Percentiles rank a stretch among this genome's conserved stretches.
phyloP scores from a whole-genome alignment of 345 rosid genomes.

The Populus ilicifolia region DNA sequence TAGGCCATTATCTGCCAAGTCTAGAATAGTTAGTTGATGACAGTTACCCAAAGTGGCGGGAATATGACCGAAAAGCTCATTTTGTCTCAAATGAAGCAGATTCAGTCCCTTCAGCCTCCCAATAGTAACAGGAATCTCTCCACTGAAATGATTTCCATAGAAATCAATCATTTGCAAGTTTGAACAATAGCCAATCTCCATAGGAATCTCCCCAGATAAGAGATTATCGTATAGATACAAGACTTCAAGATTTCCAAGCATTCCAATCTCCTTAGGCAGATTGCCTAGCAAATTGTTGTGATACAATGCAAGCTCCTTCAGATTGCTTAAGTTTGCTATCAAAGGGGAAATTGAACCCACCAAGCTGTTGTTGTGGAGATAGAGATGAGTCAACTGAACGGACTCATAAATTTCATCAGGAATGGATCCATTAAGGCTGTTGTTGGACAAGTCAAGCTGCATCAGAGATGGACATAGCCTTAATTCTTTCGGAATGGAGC shows the following conservation, averaged over 20 bases:
- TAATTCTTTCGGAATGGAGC: constrained; percentile 63
- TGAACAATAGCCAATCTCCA: constrained; percentile 83
- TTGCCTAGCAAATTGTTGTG: constrained; percentile 69
- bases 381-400: constrained; percentile 53
- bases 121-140: constrained; percentile 58
- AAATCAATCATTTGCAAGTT: constrained; percentile 68
- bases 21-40: constrained; percentile 61
- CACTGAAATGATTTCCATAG: constrained; percentile 68
- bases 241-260: constrained; percentile 51
- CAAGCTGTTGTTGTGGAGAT: constrained; percentile 87
- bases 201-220: constrained; percentile 63
- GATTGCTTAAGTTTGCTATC: constrained; percentile 60
- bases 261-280: constrained; percentile 61
- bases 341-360: constrained; percentile 59
- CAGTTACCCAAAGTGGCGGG: constrained; percentile 75
- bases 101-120: constrained; percentile 56
- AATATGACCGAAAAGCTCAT: constrained; percentile 58
- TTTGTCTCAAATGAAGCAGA: constrained; percentile 78
- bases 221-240: constrained; percentile 73
- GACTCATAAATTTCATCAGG: constrained; percentile 55
- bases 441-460: constrained; percentile 78
- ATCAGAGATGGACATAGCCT: constrained; percentile 52
- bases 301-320: constrained; percentile 63
- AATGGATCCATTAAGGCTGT: constrained; percentile 60
- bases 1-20: constrained; percentile 79